Base-by-base conservation (phyloP, 805 yeast species). In the Candida anglica region DNA sequence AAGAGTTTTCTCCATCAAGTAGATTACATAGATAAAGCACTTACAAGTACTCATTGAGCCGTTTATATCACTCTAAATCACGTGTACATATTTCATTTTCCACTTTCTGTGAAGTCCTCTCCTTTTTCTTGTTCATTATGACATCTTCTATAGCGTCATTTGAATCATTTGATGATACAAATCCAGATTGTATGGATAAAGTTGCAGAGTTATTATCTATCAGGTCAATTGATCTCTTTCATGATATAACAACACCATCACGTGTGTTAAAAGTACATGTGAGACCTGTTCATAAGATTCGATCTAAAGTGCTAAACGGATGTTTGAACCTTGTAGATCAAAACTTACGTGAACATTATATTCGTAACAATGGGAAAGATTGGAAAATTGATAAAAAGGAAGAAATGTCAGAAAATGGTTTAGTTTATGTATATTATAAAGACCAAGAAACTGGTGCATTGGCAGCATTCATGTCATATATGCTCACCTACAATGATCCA, bases 351-450 rank as follows among this genome's bases (percentile, higher is more conserved):
- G 27, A 28, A 1, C 43, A 50, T 23, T 66, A 66, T 41, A 19
- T 20, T 3, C 32, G 32, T 3, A 41, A 53, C 14, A 50, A 58
- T 15, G 77, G 75, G 2, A 28, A 9, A n/a, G 42, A 50, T 8
- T 75, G 73, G 78, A 57, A 56, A 45, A 41, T 19, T 10, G 60
- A 62, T 8, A 77, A 70, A 52, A 31, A 42, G 10, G 55, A 42
- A 25, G 81, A 75, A 40, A 66, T 75, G 69, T 39, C 48, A 16
- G 79, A 73, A 37, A 34, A 52, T 0, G 79, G 80, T 0, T 50
- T 76, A 40, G 52, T 71, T 0, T 73, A 71, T 38, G 46, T 69
- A 0, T 48, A 65, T 43, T 58, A 71, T 23, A 15, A 25, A 17
- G 28, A 24, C 15, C 11, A 18, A 13, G 23, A 32, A n/a, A 14